Percentiles rank a stretch among this genome's conserved stretches.
phyloP scores from a whole-genome alignment of 371 early-diverging fungal species.

The Mucor saturninus region DNA sequence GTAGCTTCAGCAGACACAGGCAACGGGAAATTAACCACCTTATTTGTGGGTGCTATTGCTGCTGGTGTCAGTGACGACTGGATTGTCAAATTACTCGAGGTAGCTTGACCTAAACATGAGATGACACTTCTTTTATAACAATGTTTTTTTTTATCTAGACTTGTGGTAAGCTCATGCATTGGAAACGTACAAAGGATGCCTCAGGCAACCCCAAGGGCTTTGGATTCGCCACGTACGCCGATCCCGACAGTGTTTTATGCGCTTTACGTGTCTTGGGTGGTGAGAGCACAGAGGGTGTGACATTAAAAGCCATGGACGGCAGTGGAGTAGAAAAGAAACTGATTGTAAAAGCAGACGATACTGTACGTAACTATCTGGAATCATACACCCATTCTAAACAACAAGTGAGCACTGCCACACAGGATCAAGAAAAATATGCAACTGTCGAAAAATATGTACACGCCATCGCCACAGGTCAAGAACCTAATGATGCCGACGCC shows the following conservation, averaged over 20 bases:
- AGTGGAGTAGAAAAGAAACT: slow-evolving; percentile 61
- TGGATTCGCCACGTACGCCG: slow-evolving; percentile 82
- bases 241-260: slow-evolving; percentile 69
- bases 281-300: slow-evolving; percentile 48
- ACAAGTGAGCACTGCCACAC: slow-evolving; percentile 28
- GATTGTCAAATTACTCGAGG: slow-evolving; percentile 74
- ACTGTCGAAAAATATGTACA: slow-evolving; percentile 20
- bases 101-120: slow-evolving; percentile 22
- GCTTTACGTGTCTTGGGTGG: slow-evolving; percentile 77
- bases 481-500: slow-evolving; percentile 38
- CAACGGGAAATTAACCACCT: slow-evolving; percentile 68
- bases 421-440: slow-evolving; percentile 18
- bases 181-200: slow-evolving; percentile 79
- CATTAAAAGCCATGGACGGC: slow-evolving; percentile 64
- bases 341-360: slow-evolving; percentile 77
- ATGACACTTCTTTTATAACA: not conserved
- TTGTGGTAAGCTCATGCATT: slow-evolving; percentile 61
- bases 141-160: slow-evolving; percentile 2
- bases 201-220: slow-evolving; percentile 75
- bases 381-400: slow-evolving; percentile 55
- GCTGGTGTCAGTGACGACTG: slow-evolving; percentile 72
- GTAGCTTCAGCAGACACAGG: not conserved
- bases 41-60: slow-evolving; percentile 80
- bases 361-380: slow-evolving; percentile 67
- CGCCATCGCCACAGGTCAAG: slow-evolving; percentile 46